phyloP scores from a whole-genome alignment of 257 asterid genomes.

The Solanum clarkiae region DNA sequence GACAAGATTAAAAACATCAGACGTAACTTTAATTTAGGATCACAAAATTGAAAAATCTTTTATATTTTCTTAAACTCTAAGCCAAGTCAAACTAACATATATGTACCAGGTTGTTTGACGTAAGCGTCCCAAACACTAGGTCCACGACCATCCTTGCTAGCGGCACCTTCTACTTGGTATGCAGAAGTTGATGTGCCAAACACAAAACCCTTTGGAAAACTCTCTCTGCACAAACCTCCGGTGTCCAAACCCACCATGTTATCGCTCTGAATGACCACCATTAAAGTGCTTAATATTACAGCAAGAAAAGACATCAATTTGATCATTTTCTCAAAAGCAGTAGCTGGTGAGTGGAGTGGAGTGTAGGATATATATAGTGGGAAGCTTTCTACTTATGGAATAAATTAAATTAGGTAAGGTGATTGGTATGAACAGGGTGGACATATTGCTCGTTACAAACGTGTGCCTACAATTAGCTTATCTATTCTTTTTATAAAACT shows the following conservation, averaged over 20 bases:
- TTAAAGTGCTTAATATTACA: not conserved
- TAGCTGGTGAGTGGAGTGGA: not conserved
- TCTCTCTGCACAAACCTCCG: constrained; percentile 1
- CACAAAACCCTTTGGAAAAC: constrained; percentile 1
- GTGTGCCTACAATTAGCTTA: not conserved
- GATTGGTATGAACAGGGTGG: not conserved
- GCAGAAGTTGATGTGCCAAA: constrained; percentile 11
- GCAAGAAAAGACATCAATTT: not conserved
- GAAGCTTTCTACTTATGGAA: not conserved
- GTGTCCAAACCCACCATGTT: not conserved
- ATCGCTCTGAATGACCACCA: not conserved
- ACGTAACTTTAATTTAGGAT: no score
- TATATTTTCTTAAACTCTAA: no score
- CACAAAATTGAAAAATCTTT: no score
- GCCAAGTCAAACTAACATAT: no score
- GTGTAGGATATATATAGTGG: not conserved
- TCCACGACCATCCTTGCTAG: constrained; percentile 4
- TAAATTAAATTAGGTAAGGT: not conserved
- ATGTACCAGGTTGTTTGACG: not conserved
- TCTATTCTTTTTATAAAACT: not conserved
- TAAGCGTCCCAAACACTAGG: constrained; percentile 8
- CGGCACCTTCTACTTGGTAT: constrained; percentile 13
- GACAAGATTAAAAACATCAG: no score
- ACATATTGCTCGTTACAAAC: not conserved
- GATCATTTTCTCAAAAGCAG: not conserved